Evolutionary conservation across 1,139 yeast genomes (phyloP), one percentile per base, ranked within the genome.

Genomic region (Citeromyces hawaiiensis): DNA sequence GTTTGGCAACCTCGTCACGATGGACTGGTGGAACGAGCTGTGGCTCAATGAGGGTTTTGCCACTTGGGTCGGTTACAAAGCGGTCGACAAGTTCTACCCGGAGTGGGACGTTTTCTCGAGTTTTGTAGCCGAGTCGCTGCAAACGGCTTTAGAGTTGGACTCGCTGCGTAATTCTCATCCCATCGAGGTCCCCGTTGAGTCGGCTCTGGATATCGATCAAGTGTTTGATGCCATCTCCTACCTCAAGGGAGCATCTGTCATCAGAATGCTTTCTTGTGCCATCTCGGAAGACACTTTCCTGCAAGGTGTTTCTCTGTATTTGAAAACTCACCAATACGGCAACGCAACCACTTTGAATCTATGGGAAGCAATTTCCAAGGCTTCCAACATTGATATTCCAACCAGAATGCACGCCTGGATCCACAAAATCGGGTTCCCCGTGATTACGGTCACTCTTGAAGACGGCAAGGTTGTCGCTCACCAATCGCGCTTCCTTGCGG

Each of bases 41-140:
- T 73, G 79, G 79, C 63, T 73, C 44, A 73, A 73, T 48, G 80
- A 73, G 56, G 77, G 79, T 13, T 73, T 73, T 55, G 80, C 80
- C 13, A 73, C 80, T 13, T 72, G 74, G 69, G 72, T 68, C 49
- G 73, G 75, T 5, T 68, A 64, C 61, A 59, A 63, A 36, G 72
- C 73, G 38, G 72, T 70, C 44, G 73, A 72, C 49, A 47, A 65
- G 35, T 61, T 71, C 45, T 65, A 64, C 50, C 78, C 77, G 15
- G 78, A 72, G 39, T 73, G 79, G 79, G 67, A 71, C 46, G 68
- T 70, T 15, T 73, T 73, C 61, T 66, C 68, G 44, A 64, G 63
- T 6, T 72, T 70, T 48, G 74, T 72, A n/a, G 59, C 72, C 5
- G 67, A 61, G 37, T 61, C 72, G 6, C 63, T 71, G 45, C 76